phyloP scores from a whole-genome alignment of 441 rosid species.

The Mallotus repandus region DNA sequence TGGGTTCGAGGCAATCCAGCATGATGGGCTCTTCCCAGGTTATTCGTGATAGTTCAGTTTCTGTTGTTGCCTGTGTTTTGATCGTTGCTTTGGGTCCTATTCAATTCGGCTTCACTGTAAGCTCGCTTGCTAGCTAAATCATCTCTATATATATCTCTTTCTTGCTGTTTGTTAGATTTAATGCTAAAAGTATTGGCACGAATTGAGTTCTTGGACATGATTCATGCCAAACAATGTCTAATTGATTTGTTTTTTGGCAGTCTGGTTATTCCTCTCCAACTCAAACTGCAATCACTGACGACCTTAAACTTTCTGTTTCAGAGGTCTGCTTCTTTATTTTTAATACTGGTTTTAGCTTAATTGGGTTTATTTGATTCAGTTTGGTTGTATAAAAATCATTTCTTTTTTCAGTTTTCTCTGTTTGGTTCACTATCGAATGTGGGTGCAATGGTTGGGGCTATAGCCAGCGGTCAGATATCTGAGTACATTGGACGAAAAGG shows the following conservation, averaged over 20 bases:
- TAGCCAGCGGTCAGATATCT: constrained; percentile 87
- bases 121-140: background rate
- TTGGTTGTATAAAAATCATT: constrained; percentile 18
- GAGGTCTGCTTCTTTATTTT: constrained; percentile 48
- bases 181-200: too few species aligned
- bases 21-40: constrained; percentile 65
- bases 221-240: background rate
- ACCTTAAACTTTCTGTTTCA: constrained; percentile 67
- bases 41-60: constrained; percentile 70
- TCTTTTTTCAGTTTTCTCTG: constrained; percentile 55
- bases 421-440: constrained; percentile 90
- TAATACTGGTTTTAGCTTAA: background rate
- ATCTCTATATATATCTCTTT: background rate
- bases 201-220: background rate
- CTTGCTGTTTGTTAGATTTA: too few species aligned
- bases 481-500: constrained; percentile 91
- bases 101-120: constrained; percentile 90
- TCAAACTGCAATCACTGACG: constrained; percentile 57
- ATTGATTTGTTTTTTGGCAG: constrained; percentile 29
- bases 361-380: background rate
- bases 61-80: constrained; percentile 73
- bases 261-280: constrained; percentile 89
- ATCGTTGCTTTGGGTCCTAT: constrained; percentile 93
- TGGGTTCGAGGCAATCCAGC: constrained; percentile 76
- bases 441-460: constrained; percentile 96